Percentiles rank a stretch among this genome's conserved stretches.
These are phyloP conservation scores for Tieghemostelium lacteum DNA, from an alignment of 78 protist species.

Conservation along the genomic window DNA sequence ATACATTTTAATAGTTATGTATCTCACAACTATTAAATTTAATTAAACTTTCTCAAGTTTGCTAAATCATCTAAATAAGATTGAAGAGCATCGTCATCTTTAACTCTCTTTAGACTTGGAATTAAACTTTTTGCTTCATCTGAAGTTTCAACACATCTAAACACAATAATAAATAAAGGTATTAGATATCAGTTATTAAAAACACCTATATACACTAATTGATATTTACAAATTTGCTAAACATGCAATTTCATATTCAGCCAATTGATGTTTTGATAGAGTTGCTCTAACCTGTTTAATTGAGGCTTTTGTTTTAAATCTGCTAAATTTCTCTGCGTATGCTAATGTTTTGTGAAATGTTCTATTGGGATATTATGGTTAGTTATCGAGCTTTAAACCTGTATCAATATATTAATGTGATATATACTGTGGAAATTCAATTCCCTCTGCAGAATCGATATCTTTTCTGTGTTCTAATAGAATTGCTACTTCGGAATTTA, in stretches of 20 bases:
- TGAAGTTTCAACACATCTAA: constrained; percentile 59
- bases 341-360: constrained; percentile 77
- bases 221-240: constrained; percentile 69
- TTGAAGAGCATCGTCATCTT: constrained; percentile 55
- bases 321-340: constrained; percentile 74
- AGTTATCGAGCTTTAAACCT: not conserved
- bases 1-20: not conserved
- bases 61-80: constrained; percentile 67
- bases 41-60: constrained; percentile 65
- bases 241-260: constrained; percentile 69
- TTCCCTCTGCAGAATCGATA: not conserved
- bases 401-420: not conserved
- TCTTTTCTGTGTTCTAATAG: constrained; percentile 44
- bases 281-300: constrained; percentile 60
- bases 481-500: constrained; percentile 71
- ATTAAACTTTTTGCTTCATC: constrained; percentile 78
- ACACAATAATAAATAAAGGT: no score
- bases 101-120: constrained; percentile 32
- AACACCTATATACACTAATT: no score
- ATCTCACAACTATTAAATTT: not conserved
- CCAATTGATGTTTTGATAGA: constrained; percentile 46
- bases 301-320: constrained; percentile 65
- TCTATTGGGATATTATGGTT: constrained; percentile 9
- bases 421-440: constrained; percentile 70
- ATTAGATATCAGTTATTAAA: no score